Evolutionary conservation across 148 eudicot species (phyloP).

Genomic region (Camellia sinensis): DNA sequence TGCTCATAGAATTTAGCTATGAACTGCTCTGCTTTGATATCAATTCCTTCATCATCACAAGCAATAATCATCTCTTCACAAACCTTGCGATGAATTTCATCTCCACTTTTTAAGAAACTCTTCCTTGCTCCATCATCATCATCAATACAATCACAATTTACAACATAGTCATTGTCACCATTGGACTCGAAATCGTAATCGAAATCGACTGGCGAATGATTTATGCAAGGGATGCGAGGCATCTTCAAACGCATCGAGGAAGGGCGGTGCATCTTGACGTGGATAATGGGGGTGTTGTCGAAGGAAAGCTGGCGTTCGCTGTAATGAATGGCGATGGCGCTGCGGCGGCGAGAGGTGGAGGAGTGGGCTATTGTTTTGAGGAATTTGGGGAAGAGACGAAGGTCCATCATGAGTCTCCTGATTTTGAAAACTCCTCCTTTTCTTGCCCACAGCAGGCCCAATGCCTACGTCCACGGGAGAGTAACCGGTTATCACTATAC

Average conservation of each 20-base stretch:
- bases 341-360: neutral
- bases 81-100: conserved; percentile 16
- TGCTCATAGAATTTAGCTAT: conserved; percentile 67
- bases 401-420: conserved; percentile 40
- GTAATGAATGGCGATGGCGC: conserved; percentile 26
- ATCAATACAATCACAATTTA: neutral
- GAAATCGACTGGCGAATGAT: conserved; percentile 40
- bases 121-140: conserved; percentile 20
- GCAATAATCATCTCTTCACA: conserved; percentile 1
- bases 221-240: conserved; percentile 72
- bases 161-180: conserved; percentile 18
- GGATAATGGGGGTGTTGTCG: conserved; percentile 69
- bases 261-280: conserved; percentile 59
- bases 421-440: conserved; percentile 53
- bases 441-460: conserved; percentile 79
- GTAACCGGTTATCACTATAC: no score
- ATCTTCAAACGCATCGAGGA: conserved; percentile 53
- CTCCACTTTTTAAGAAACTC: conserved; percentile 28
- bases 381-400: conserved; percentile 36
- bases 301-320: conserved; percentile 77
- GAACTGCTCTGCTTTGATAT: conserved; percentile 77
- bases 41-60: conserved; percentile 50
- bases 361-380: conserved; percentile 34
- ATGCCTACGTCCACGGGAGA: no score
- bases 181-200: conserved; percentile 52